Conservation (phyloP, 352 stramenopile species). For the Phytophthora idaei region DNA sequence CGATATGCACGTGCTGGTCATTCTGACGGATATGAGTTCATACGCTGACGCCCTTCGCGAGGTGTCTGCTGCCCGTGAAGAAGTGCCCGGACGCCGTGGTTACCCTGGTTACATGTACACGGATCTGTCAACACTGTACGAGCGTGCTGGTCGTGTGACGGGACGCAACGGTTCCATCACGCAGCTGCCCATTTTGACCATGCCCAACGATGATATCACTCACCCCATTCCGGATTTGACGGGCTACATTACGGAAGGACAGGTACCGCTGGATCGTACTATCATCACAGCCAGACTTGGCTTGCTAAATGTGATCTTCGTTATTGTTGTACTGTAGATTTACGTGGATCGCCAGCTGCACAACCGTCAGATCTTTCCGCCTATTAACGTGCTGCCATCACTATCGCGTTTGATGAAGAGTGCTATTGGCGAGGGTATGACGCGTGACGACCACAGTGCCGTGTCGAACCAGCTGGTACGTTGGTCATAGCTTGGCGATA, state of each 20-base stretch:
- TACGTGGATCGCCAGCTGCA: constrained; percentile 98
- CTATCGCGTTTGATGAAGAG: constrained; percentile 99
- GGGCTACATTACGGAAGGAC: constrained; percentile 99
- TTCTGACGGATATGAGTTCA: constrained; percentile 99
- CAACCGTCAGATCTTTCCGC: constrained; percentile 99
- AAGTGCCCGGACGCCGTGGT: constrained; percentile 97
- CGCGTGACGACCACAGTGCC: constrained; percentile 96
- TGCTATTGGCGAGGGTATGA: constrained; percentile 99
- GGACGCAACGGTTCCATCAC: constrained; percentile 99
- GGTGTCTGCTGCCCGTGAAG: constrained; percentile 93
- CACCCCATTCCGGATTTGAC: constrained; percentile 99
- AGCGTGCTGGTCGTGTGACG: constrained; percentile 96
- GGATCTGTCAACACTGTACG: constrained; percentile 99
- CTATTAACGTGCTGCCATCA: constrained; percentile 99
- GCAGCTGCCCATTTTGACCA: constrained; percentile 99
- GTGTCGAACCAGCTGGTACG: constrained; percentile 99
- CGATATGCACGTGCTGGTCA: constrained; percentile 99
- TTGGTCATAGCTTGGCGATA: constrained; percentile 21
- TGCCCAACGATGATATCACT: constrained; percentile 99
- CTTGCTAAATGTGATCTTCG: constrained; percentile 9
- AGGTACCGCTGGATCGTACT: constrained; percentile 56
- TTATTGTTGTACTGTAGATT: constrained; percentile 64
- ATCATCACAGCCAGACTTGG: not conserved
- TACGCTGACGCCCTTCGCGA: constrained; percentile 98
- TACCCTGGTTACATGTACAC: constrained; percentile 99